Evolutionary conservation across 2,329 filamentous ascomycete genomes (phyloP).

Genomic region (Ceratocystis papillata): DNA sequence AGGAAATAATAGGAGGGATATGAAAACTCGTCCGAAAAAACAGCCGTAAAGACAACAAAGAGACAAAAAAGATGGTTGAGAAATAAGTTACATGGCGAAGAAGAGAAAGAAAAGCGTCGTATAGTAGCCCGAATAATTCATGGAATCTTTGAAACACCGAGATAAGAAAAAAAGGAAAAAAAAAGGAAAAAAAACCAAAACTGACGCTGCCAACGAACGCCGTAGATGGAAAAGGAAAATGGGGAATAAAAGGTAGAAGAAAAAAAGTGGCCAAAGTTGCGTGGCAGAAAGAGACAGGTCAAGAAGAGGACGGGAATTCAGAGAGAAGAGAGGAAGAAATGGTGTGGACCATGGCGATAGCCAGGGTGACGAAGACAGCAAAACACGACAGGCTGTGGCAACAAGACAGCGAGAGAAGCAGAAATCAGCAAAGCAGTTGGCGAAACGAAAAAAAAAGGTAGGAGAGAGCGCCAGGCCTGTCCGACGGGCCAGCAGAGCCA

Average conservation of each 20-base stretch:
- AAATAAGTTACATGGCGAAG: constrained; percentile 8
- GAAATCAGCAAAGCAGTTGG: not conserved
- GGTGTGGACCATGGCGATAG: not conserved
- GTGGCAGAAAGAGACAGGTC: not conserved
- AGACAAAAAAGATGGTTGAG: not conserved
- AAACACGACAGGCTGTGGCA: not conserved
- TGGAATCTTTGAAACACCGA: constrained; percentile 15
- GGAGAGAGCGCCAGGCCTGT: no score
- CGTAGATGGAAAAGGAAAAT: not conserved
- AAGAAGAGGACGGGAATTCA: not conserved
- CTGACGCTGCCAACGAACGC: constrained; percentile 5
- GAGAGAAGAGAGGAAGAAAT: not conserved
- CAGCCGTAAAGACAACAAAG: not conserved
- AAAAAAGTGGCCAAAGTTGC: not conserved
- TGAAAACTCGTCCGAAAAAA: not conserved
- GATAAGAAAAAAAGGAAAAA: not conserved
- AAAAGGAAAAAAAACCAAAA: not conserved
- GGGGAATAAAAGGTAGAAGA: not conserved
- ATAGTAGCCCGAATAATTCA: not conserved
- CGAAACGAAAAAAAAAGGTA: not conserved
- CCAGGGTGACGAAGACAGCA: not conserved
- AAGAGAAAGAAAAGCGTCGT: constrained; percentile 9
- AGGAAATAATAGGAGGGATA: not conserved
- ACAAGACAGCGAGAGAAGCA: not conserved
- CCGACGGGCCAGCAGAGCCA: not conserved